Evolutionary conservation across 2,329 filamentous ascomycete genomes (phyloP), one percentile per base, ranked within the genome.

Genomic region (Ophiognomonia clavigignenti-juglandacearum): DNA sequence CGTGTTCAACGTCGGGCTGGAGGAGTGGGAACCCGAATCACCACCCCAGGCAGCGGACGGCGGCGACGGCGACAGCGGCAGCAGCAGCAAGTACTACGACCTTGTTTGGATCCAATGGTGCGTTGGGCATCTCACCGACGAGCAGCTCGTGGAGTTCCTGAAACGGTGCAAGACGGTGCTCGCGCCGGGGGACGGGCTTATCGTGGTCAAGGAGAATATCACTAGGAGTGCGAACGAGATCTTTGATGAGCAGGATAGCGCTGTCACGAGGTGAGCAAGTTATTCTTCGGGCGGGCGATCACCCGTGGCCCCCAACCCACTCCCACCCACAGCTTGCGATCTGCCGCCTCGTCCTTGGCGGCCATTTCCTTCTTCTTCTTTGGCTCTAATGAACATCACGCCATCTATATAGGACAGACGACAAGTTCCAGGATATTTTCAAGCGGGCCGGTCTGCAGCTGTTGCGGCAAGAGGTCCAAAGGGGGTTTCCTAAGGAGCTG

Each of bases 101-200:
- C 64, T 96, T 38, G 82, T 96, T 51, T 96, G 88, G 88, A 85
- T 80, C 43, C 91, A 96, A 65, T 96, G 91, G 90, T 96, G 90
- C 64, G 66, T 92, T 7, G 86, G 88, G 20, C 85, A 96, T 63
- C 69, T 96, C 45, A 89, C 79, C 0, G 89, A 96, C 61, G 66
- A 65, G 7, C 82, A 95, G 62, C 62, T 96, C 4, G 71, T 86
- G 1, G 69, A 68, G 2, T 95, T 84, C 58, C 65, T 96, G 14
- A 56, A 68, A 47, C 72, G 79, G 22, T 87, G 87, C 61, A 75
- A 73, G 39, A 56, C 64, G 0, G 64, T 59, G 23, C 55, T 72
- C 26, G 61, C 58, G 13, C 56, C 61, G 6, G 58, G 54, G 9
- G 65, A 63, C 0, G 78, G 78, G 3, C 68, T 80, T 58, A 79